Evolutionary conservation across 495 filamentous ascomycete species (phyloP).

Genomic region (Penicilliopsis zonata): DNA sequence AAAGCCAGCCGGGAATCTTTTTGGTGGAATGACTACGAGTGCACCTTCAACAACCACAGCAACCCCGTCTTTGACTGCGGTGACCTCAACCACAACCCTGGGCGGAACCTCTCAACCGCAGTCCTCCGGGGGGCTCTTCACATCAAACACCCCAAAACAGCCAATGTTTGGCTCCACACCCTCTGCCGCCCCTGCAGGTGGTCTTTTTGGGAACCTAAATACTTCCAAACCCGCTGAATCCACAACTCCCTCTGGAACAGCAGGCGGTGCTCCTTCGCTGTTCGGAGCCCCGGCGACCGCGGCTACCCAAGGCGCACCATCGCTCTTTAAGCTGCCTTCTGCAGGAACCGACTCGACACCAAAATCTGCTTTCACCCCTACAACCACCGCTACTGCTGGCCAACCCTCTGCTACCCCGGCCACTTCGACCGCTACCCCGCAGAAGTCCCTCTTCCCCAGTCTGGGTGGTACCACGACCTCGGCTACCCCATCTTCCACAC

Average conservation of each 20-base stretch:
- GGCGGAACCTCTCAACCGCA: constrained; percentile 17
- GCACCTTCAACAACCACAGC: constrained; percentile 9
- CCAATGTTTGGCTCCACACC: constrained; percentile 21
- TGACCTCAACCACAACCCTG: constrained; percentile 17
- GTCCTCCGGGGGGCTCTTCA: constrained; percentile 22
- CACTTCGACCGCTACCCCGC: constrained; percentile 22
- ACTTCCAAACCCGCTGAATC: constrained; percentile 26
- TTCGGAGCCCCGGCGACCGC: constrained; percentile 17
- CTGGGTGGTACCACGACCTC: constrained; percentile 24
- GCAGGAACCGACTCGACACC: constrained; percentile 15
- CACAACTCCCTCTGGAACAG: constrained; percentile 20
- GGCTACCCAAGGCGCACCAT: constrained; percentile 13
- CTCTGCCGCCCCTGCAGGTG: constrained; percentile 14
- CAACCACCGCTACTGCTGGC: constrained; percentile 13
- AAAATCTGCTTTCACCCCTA: constrained; percentile 19
- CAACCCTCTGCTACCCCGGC: constrained; percentile 19
- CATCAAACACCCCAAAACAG: constrained; percentile 12
- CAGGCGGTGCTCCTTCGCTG: constrained; percentile 12
- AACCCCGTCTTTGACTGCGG: constrained; percentile 5
- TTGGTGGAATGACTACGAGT: constrained; percentile 15
- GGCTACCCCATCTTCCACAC: constrained; percentile 23
- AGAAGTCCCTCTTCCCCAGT: constrained; percentile 27
- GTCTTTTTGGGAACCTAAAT: constrained; percentile 28
- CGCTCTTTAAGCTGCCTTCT: constrained; percentile 26
- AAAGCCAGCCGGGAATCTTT: constrained; percentile 20